A percentile compares a stretch with the other conserved stretches of the same genome.
phyloP scores from a whole-genome alignment of 495 filamentous ascomycete genomes.

The Penicillium arizonense region DNA sequence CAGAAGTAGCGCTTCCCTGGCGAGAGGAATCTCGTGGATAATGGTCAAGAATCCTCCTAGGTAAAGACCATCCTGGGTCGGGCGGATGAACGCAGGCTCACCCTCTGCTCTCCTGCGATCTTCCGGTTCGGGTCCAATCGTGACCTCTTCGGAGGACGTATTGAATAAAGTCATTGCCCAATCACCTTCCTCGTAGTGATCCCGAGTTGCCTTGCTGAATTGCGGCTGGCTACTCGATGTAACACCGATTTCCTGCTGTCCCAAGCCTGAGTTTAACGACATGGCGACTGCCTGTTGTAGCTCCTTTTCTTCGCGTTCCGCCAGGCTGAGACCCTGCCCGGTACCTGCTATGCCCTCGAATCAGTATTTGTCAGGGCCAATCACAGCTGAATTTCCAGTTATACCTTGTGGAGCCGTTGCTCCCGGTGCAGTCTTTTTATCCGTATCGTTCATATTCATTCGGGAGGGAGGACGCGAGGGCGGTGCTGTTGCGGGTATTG shows the following conservation, averaged over 20 bases:
- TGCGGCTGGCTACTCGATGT: slow-evolving; percentile 41
- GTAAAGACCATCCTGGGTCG: slow-evolving; percentile 55
- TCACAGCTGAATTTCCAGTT: slow-evolving; percentile 8
- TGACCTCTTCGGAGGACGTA: slow-evolving; percentile 53
- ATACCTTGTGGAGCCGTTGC: slow-evolving; percentile 18
- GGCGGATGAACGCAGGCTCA: slow-evolving; percentile 71
- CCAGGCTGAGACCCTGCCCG: slow-evolving; percentile 42
- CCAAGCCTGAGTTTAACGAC: slow-evolving; percentile 45
- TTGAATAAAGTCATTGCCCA: slow-evolving; percentile 75
- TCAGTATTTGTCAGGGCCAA: slow-evolving; percentile 5
- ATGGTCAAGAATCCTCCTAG: slow-evolving; percentile 74
- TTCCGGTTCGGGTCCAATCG: slow-evolving; percentile 57
- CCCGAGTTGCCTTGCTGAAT: slow-evolving; percentile 73
- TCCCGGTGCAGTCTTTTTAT: slow-evolving; percentile 6
- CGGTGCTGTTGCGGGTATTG: slow-evolving; percentile 45
- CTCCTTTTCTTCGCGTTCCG: slow-evolving; percentile 57
- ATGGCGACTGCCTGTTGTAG: slow-evolving; percentile 57
- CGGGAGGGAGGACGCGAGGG: slow-evolving; percentile 71
- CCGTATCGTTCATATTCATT: slow-evolving; percentile 46
- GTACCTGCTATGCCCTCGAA: slow-evolving; percentile 32
- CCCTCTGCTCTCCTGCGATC: slow-evolving; percentile 57
- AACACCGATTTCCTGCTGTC: slow-evolving; percentile 59
- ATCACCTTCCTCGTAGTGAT: slow-evolving; percentile 64
- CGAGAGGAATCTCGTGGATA: slow-evolving; percentile 79
- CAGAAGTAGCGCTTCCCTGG: slow-evolving; percentile 69